Conservation (phyloP, 148 eudicot genomes). For the Heliamphora exappendiculata region DNA sequence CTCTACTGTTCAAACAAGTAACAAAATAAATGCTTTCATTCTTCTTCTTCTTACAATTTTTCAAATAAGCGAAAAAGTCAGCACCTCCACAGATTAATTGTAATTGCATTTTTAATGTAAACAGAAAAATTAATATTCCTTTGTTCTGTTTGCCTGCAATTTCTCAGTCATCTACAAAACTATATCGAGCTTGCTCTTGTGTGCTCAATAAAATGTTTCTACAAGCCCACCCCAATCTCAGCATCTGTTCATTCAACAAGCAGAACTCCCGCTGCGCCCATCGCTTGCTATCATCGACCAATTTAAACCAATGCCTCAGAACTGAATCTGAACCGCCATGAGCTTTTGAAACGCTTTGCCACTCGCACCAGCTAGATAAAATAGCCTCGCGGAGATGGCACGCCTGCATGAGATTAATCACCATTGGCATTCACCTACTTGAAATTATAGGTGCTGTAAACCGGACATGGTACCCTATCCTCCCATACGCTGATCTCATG, state of each 20-base stretch:
- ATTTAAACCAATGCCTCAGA: slow-evolving; percentile 33
- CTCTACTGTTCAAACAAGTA: too few relatives aligned
- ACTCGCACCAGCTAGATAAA: slow-evolving; percentile 14
- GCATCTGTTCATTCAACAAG: slow-evolving; percentile 30
- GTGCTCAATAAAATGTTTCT: slow-evolving; percentile 61
- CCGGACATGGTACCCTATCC: too few relatives aligned
- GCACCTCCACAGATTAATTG: too few relatives aligned
- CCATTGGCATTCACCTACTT: not conserved
- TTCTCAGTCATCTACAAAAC: slow-evolving; percentile 36
- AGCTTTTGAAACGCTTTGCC: slow-evolving; percentile 23
- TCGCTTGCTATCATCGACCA: slow-evolving; percentile 32
- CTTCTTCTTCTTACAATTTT: too few relatives aligned
- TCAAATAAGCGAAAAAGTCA: too few relatives aligned
- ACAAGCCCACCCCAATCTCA: slow-evolving; percentile 50
- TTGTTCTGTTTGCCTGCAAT: not conserved
- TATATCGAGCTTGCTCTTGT: slow-evolving; percentile 58
- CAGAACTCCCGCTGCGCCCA: slow-evolving; percentile 21
- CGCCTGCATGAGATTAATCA: slow-evolving; percentile 38
- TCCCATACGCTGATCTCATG: too few relatives aligned
- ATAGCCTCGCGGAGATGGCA: slow-evolving; percentile 56
- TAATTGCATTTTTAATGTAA: too few relatives aligned
- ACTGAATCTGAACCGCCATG: slow-evolving; percentile 17
- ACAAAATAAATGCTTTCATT: too few relatives aligned
- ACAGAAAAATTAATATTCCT: too few relatives aligned
- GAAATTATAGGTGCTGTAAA: too few relatives aligned